Evolutionary conservation across 331 rosid genomes (phyloP), one percentile per base, ranked within the genome.

Genomic region (Pyrus hybrid): DNA sequence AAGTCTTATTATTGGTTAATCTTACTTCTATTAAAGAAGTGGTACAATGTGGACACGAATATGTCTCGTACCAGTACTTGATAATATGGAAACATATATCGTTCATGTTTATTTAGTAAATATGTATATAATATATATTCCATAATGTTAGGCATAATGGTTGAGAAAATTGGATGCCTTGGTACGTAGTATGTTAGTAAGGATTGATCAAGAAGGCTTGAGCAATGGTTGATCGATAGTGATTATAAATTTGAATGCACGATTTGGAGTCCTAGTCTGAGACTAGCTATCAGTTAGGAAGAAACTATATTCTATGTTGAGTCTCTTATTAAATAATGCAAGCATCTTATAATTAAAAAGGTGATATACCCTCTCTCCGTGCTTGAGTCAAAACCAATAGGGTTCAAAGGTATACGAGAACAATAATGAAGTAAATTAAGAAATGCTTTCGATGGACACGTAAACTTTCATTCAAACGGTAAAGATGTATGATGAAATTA

Each of bases 91-190:
- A 51, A 51, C n/a, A 17, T 16, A 17, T 14, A 51, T 14, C 8
- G 2, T 3, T 58, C 7, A 58, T 22, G 11, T 11, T 8, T 11
- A 22, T 58, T 8, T 22, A 58, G 23, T 10, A 9, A 8, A 21
- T 58, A 13, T 23, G 18, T 26, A 63, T 30, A 63, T 30, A 16
- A 23, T 28, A 28, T 29, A 29, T 49, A 61, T 70, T 76, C 74
- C 35, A 63, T 30, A 13, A 60, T 67, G 80, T 73, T 86, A 80
- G 90, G 57, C 84, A 78, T 71, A 80, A 78, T 83, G 81, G 90
- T 86, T 83, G 78, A 80, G 89, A 86, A 83, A 82, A 77, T 11
- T 63, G 51, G 68, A 58, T 14, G 23, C 68, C 57, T 10, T 25
- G 53, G 12, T 62, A 3, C 43, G 30, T 23, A 37, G 68, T 61